phyloP scores from a whole-genome alignment of 163 green algal genomes.

The Coccomyxa subellipsoidea region DNA sequence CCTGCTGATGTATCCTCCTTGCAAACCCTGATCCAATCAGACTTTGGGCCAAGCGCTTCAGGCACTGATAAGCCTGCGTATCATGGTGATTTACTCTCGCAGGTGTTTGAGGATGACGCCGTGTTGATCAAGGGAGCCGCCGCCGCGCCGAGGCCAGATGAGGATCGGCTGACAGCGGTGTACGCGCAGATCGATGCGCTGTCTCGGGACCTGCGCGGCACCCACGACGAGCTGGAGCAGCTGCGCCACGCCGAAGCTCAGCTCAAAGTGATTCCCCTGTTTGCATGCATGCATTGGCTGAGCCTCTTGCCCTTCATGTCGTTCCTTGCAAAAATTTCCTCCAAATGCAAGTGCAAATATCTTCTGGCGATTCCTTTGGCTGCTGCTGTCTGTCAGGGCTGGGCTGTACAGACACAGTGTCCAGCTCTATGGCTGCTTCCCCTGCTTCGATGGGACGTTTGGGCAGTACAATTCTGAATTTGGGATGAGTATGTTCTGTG shows the following conservation, averaged over 20 bases:
- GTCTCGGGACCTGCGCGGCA: not conserved
- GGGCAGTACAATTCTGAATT: not conserved
- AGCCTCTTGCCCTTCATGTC: no score
- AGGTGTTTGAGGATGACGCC: not conserved
- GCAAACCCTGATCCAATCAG: no score
- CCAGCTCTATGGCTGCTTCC: no score
- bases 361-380: no score
- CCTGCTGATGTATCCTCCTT: no score
- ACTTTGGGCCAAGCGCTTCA: no score
- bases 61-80: no score
- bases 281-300: not conserved
- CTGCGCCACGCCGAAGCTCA: not conserved
- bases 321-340: no score
- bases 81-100: not conserved
- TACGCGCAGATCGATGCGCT: not conserved
- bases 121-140: not conserved
- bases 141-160: not conserved
- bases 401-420: no score
- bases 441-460: not conserved
- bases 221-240: not conserved
- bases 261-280: not conserved
- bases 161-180: not conserved
- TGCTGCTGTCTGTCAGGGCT: no score
- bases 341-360: no score
- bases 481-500: not conserved